Evolutionary conservation across 2,329 filamentous ascomycete genomes (phyloP), one percentile per base, ranked within the genome.

Genomic region (Huntiella decipiens): DNA sequence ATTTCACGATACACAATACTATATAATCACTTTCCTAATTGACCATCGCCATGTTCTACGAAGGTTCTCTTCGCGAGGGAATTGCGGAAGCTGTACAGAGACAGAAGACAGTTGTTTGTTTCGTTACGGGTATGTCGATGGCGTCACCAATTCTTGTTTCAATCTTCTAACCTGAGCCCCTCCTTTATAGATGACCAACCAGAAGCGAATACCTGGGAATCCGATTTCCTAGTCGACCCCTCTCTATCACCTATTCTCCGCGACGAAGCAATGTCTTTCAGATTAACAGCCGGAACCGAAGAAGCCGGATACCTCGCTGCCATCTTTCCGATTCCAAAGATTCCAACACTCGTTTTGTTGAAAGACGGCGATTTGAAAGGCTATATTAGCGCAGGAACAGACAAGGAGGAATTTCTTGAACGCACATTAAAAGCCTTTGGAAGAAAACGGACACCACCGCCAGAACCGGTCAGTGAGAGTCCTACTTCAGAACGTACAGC

Each of bases 251-350:
- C 44, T 61, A 56, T 75, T 22, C 66, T 91, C 48, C 61, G 66
- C 19, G 64, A 69, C 33, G 73, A 77, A 55, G 73, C 83, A 2
- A 67, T 95, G 15, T 63, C 79, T 5, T 66, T 95, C 16, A 74
- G 79, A 43, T 66, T 95, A 16, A 61, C 68, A 32, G 75, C 78
- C 13, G 82, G 79, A 16, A 86, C 82, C 2, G 73, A 81, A 52
- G 86, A 94, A 64, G 85, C 85, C 7, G 77, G 73, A 4, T 92
- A 85, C 55, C 67, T 96, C 11, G 73, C 78, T 7, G 82, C 83
- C 39, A 82, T 94, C 55, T 92, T 84, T 55, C 82, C 84, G 0
- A 65, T 94, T n/a, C 71, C 74, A 1, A 75, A 75, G 53, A 75
- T 76, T n/a, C 87, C 88, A 0, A 81, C 81, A 1, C 62, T 94